A percentile compares a stretch with the other conserved stretches of the same genome.
These are phyloP conservation scores for Dacryopinax spathularia DNA, from an alignment of 768 basidiomycete species.

Conservation along the genomic window DNA sequence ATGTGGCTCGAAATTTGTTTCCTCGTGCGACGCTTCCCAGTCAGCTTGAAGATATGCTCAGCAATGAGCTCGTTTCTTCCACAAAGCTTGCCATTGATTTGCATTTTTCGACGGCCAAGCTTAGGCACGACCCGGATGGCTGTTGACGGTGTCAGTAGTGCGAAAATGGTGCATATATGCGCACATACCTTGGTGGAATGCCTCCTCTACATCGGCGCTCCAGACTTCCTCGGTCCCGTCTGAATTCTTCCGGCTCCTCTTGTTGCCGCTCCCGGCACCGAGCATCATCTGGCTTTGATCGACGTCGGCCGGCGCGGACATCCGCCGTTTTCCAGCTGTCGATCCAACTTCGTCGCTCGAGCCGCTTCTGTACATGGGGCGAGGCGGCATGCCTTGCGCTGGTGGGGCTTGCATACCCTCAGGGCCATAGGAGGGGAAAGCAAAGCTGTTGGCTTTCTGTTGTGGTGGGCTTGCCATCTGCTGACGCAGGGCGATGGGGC, in stretches of 20 bases:
- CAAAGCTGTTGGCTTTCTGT: not conserved
- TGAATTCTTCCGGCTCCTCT: conserved; percentile 1
- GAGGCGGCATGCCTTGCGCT: not conserved
- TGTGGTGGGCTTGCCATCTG: not conserved
- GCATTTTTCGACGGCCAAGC: conserved; percentile 21
- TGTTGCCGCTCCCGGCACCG: not conserved
- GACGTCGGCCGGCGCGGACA: conserved; percentile 7
- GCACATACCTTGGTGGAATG: conserved; percentile 15
- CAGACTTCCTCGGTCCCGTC: conserved; percentile 17
- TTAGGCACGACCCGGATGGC: conserved; percentile 16
- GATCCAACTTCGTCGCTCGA: conserved; percentile 9
- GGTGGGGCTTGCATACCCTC: not conserved
- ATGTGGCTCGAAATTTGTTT: conserved; percentile 27
- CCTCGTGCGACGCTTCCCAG: conserved; percentile 18
- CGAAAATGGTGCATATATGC: not conserved
- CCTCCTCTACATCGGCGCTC: conserved; percentile 15
- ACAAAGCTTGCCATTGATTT: conserved; percentile 22
- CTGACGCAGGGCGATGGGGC: not conserved
- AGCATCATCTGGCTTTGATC: not conserved
- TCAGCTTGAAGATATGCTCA: conserved; percentile 20
- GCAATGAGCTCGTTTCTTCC: conserved; percentile 27
- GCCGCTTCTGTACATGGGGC: conserved; percentile 19
- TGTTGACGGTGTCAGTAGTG: not conserved
- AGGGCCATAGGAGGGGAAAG: conserved; percentile 1
- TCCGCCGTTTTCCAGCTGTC: conserved; percentile 8